Percentiles rank a stretch among this genome's conserved stretches.
Conservation (phyloP, 345 rosid genomes). For the Bruguiera gymnorhiza region DNA sequence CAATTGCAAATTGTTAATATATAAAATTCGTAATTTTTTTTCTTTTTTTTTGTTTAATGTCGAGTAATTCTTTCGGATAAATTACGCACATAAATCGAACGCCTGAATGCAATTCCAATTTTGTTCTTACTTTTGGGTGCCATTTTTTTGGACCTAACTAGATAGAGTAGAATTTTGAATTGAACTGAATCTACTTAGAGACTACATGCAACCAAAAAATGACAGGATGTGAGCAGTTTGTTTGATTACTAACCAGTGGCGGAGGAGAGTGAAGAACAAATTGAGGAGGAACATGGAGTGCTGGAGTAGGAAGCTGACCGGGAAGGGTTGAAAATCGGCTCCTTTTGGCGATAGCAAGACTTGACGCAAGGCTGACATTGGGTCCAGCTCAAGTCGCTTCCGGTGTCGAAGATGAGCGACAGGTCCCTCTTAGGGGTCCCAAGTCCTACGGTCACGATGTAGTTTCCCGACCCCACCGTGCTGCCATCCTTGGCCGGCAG, state of each 20-base stretch:
- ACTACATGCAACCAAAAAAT: background rate
- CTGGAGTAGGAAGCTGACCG: conserved; percentile 55
- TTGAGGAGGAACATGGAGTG: conserved; percentile 45
- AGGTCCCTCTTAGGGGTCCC: conserved; percentile 25
- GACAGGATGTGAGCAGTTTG: too few species aligned
- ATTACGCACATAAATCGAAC: too few species aligned
- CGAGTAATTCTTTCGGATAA: too few species aligned
- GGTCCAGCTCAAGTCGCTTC: conserved; percentile 31
- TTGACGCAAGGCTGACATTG: conserved; percentile 29
- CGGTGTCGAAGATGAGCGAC: conserved; percentile 28
- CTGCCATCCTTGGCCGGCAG: conserved; percentile 64
- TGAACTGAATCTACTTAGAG: background rate
- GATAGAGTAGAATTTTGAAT: background rate
- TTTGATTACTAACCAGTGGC: conserved; percentile 39
- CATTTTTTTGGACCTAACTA: too few species aligned
- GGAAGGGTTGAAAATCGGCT: conserved; percentile 15
- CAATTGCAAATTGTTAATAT: background rate
- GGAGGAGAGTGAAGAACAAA: conserved; percentile 49
- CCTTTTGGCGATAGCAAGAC: conserved; percentile 26
- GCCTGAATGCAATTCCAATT: too few species aligned
- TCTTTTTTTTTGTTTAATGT: too few species aligned
- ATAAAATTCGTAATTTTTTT: background rate
- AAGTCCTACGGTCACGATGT: conserved; percentile 23
- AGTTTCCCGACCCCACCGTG: conserved; percentile 30
- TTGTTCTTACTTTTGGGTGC: too few species aligned